A percentile compares a stretch with the other conserved stretches of the same genome.
These are phyloP conservation scores for Microbotryomycetes sp. DNA, from an alignment of 1,284 basidiomycete genomes.

Conservation along the genomic window DNA sequence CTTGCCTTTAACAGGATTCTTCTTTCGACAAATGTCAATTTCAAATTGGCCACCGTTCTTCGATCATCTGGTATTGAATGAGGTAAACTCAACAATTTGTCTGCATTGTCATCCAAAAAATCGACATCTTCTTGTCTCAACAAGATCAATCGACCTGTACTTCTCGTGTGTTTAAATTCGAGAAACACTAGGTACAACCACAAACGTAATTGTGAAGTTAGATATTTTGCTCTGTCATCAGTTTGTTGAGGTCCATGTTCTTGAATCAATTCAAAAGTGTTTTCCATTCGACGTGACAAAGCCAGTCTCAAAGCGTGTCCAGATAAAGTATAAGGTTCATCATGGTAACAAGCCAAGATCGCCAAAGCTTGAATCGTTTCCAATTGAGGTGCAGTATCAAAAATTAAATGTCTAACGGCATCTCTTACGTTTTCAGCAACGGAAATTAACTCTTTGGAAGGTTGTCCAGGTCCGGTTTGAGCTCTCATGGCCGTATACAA, in stretches of 20 bases:
- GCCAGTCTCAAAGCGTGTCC: slow-evolving; percentile 17
- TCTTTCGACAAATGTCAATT: slow-evolving; percentile 13
- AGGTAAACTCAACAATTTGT: slow-evolving; percentile 7
- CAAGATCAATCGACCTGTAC: slow-evolving; percentile 12
- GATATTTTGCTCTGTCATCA: slow-evolving; percentile 8
- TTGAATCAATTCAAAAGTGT: slow-evolving; percentile 10
- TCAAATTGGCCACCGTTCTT: slow-evolving; percentile 18
- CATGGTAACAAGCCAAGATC: slow-evolving; percentile 19
- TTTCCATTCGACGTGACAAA: slow-evolving; percentile 9
- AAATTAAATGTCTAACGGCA: slow-evolving; percentile 11
- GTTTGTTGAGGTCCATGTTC: slow-evolving; percentile 11
- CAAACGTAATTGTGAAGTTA: slow-evolving; percentile 11
- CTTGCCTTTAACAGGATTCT: neutral
- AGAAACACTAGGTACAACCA: slow-evolving; percentile 18
- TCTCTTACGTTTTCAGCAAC: slow-evolving; percentile 17
- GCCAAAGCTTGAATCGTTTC: slow-evolving; percentile 18
- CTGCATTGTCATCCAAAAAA: slow-evolving; percentile 1
- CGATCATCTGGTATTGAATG: slow-evolving; percentile 6
- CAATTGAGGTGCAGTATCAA: slow-evolving; percentile 8
- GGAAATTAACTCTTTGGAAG: slow-evolving; percentile 9
- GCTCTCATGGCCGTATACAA: slow-evolving; percentile 14
- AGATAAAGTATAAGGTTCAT: slow-evolving; percentile 19
- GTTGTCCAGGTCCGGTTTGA: neutral
- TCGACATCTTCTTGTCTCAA: slow-evolving; percentile 15
- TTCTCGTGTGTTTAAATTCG: slow-evolving; percentile 4